Base-by-base conservation (phyloP, 179 eudicot species). In the Actinidia arguta region DNA sequence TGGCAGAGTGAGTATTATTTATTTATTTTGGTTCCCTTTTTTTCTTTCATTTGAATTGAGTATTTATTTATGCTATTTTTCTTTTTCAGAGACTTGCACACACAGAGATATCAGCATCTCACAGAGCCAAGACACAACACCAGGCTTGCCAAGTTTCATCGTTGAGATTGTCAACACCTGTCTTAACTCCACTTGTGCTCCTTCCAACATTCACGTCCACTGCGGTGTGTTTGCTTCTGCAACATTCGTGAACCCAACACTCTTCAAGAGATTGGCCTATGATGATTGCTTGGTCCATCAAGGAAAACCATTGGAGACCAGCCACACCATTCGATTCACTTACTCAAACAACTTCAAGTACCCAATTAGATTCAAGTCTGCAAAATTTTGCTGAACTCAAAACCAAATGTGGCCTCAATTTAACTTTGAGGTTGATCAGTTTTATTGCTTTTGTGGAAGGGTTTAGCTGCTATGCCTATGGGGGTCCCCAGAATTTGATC, bases 221-320 rank as follows among this genome's bases (percentile, higher is more conserved):
- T 88, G 90, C 70, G 88, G 90, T n/a, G 80, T 84, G 88, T 88
- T 88, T 78, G 87, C 87, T 16, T 88, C 88, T 4, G 86, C 88
- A 64, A 84, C 78, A 66, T 63, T 86, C 7, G 87, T 86, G 18
- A 88, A 88, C 69, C 88, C 90, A 25, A 56, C 70, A 44, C 8
- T 79, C 6, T 86, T 88, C 84, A 86, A 82, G 78, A 76, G 90
- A 18, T 64, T 86, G 5, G 25, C 87, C 9, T 83, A 55, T 54
- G 85, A 88, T 80, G 87, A 88, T 75, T 88, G 90, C 46, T 76
- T 88, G 61, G 84, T 88, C 6, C 86, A 88, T 78, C 83, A 54
- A 4, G 90, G 88, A 8, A 74, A 55, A 46, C 81, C 90, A 0
- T 73, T 88, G 81, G 82, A 69, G 74, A 64, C 62, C 17, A 75